A percentile compares a stretch with the other conserved stretches of the same genome.
phyloP scores from a whole-genome alignment of 139 green algal species.

The Closterium sp. region DNA sequence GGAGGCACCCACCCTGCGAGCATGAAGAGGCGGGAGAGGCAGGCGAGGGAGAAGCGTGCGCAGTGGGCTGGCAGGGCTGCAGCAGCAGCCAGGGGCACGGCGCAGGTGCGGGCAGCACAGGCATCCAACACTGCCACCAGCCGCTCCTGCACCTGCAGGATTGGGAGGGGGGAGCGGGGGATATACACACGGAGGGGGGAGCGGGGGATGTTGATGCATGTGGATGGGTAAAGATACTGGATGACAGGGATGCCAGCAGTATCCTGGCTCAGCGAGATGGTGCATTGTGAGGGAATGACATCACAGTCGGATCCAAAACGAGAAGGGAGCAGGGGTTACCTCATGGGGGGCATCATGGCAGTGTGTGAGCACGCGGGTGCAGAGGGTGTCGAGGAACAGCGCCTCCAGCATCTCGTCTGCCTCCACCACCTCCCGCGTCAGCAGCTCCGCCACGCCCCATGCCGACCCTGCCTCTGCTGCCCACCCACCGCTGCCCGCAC shows the following conservation, averaged over 20 bases:
- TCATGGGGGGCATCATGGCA: slow-evolving; percentile 55
- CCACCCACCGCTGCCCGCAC: not conserved
- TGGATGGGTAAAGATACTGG: too few relatives aligned
- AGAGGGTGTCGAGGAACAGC: slow-evolving; percentile 71
- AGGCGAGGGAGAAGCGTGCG: slow-evolving; percentile 70
- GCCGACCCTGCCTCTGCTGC: not conserved
- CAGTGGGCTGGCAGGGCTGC: slow-evolving; percentile 41
- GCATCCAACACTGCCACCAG: slow-evolving; percentile 70
- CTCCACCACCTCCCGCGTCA: slow-evolving; percentile 15
- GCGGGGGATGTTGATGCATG: too few relatives aligned
- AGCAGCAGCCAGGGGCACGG: slow-evolving; percentile 15
- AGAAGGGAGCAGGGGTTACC: too few relatives aligned
- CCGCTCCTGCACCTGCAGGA: slow-evolving; percentile 32
- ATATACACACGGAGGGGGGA: not conserved
- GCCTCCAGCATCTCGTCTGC: slow-evolving; percentile 66
- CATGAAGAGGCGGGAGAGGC: slow-evolving; percentile 80
- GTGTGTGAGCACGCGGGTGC: slow-evolving; percentile 66
- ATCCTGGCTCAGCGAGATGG: too few relatives aligned
- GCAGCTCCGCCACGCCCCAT: not conserved
- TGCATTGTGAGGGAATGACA: not conserved
- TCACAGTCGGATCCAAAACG: not conserved
- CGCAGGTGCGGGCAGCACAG: slow-evolving; percentile 34
- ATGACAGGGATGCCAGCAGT: too few relatives aligned
- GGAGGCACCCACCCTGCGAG: slow-evolving; percentile 65
- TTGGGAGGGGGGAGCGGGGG: not conserved